A percentile compares a stretch with the other conserved stretches of the same genome.
These are phyloP conservation scores for Gyrodon lividus DNA, from an alignment of 768 basidiomycete genomes.

Conservation along the genomic window DNA sequence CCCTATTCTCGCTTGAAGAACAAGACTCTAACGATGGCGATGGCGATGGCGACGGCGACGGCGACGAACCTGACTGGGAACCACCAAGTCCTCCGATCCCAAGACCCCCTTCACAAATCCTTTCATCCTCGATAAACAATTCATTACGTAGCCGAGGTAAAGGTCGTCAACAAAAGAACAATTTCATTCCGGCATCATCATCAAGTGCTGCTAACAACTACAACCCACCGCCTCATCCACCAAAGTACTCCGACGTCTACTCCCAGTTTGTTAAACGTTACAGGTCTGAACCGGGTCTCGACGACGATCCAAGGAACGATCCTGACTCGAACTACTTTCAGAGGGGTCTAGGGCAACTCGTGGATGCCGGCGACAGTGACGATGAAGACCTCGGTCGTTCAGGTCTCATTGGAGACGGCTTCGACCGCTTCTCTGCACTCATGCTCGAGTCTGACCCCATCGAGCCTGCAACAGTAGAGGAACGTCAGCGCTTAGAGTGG, in stretches of 20 bases:
- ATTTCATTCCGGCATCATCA: conserved; percentile 29
- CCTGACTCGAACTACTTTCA: conserved; percentile 85
- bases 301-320: conserved; percentile 72
- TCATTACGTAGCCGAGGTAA: conserved; percentile 32
- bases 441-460: conserved; percentile 62
- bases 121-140: conserved; percentile 30
- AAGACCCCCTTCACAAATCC: conserved; percentile 21
- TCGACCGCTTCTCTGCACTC: conserved; percentile 52
- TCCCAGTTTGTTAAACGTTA: conserved; percentile 79
- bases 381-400: conserved; percentile 61
- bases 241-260: conserved; percentile 63
- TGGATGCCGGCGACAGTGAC: conserved; percentile 71
- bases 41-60: conserved; percentile 34
- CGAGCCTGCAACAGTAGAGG: conserved; percentile 67
- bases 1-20: conserved; percentile 64
- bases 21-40: conserved; percentile 43
- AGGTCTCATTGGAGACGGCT: conserved; percentile 43
- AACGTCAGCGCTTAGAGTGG: conserved; percentile 89
- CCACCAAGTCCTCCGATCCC: conserved; percentile 30
- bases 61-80: conserved; percentile 47
- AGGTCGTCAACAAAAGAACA: conserved; percentile 30
- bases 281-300: conserved; percentile 58
- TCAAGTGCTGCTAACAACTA: conserved; percentile 31
- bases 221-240: conserved; percentile 28
- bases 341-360: conserved; percentile 63